Conservation (phyloP, 768 basidiomycete genomes). For the Collybia sordida region DNA sequence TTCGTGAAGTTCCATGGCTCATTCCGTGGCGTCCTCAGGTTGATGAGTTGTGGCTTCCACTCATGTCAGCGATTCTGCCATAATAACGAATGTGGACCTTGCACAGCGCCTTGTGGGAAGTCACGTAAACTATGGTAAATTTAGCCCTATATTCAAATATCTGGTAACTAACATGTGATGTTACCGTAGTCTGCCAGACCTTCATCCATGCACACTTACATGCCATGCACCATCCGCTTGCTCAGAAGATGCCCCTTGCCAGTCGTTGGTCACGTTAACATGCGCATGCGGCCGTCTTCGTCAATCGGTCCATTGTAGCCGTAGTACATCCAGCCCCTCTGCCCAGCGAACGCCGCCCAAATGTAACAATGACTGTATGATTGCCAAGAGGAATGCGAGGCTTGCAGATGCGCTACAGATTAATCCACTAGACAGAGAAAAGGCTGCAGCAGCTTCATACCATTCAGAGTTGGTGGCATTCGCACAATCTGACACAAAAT, state of each 20-base stretch:
- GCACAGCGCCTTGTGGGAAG: constrained; percentile 81
- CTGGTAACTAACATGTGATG: neutral
- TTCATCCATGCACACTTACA: constrained; percentile 72
- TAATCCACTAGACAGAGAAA: constrained; percentile 46
- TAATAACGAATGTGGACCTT: constrained; percentile 74
- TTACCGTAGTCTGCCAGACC: constrained; percentile 54
- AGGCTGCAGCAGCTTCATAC: constrained; percentile 47
- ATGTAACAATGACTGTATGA: constrained; percentile 81
- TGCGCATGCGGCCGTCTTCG: constrained; percentile 86
- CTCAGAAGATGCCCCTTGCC: constrained; percentile 78
- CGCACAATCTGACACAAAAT: constrained; percentile 61
- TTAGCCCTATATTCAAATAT: neutral
- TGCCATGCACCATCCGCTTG: constrained; percentile 93
- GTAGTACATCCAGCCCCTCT: constrained; percentile 42
- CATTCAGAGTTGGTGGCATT: constrained; percentile 61
- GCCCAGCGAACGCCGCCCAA: constrained; percentile 41
- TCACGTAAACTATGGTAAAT: constrained; percentile 75
- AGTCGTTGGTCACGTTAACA: constrained; percentile 57
- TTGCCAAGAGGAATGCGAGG: constrained; percentile 84
- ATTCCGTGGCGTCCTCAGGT: constrained; percentile 27
- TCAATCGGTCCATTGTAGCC: constrained; percentile 73
- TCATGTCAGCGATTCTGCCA: constrained; percentile 85
- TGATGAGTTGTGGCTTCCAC: constrained; percentile 87
- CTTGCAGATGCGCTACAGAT: constrained; percentile 94
- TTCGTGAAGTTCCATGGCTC: too few species aligned